Percentiles rank a stretch among this genome's conserved stretches.
phyloP scores from a whole-genome alignment of 139 green algal species.

The Chlorella sp. region DNA sequence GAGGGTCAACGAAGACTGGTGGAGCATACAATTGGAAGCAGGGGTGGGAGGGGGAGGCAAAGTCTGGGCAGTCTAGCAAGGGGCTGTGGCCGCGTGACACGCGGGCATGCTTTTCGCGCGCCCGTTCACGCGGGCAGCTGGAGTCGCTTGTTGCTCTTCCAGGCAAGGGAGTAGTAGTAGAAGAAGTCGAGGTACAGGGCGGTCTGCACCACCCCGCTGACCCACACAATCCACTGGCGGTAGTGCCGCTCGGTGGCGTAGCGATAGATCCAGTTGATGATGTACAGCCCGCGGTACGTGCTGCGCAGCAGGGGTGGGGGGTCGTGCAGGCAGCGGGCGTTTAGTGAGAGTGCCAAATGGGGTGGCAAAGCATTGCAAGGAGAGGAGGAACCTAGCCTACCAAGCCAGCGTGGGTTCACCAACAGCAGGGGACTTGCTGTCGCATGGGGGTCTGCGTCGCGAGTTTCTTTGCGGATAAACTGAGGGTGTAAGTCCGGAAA shows the following conservation, averaged over 20 bases:
- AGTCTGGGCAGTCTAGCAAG: no score
- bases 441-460: no score
- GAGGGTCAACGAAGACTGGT: no score
- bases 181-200: constrained; percentile 98
- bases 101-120: no score
- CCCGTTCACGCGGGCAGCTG: constrained; percentile 74
- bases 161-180: constrained; percentile 93
- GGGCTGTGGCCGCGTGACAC: no score
- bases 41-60: no score
- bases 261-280: constrained; percentile 99
- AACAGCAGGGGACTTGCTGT: no score
- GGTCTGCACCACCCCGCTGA: constrained; percentile 90
- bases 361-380: background rate
- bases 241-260: constrained; percentile 94
- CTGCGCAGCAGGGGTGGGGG: constrained; percentile 40
- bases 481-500: no score
- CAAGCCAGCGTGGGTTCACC: no score
- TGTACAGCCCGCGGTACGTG: constrained; percentile 94
- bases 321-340: background rate
- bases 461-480: no score
- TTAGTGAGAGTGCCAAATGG: background rate
- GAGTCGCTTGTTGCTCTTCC: constrained; percentile 91
- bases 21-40: no score
- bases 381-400: no score
- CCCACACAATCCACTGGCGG: constrained; percentile 92